Evolutionary conservation across 495 filamentous ascomycete species (phyloP).

Genomic region (Penicillium desertorum): DNA sequence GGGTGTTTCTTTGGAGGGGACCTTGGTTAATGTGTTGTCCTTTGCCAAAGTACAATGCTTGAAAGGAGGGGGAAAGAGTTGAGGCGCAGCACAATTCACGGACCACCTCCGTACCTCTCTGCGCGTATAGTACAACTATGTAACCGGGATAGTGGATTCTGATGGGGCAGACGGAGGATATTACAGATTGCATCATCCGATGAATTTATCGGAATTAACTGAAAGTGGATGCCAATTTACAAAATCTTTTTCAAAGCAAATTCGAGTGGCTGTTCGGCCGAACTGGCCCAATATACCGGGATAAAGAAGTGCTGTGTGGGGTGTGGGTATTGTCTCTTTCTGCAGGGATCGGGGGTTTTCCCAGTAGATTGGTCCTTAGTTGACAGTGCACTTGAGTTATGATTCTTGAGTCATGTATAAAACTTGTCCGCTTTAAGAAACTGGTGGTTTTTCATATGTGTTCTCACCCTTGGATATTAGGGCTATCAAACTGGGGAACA

Average conservation of each 20-base stretch:
- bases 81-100: constrained; percentile 1
- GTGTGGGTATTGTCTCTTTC: constrained; percentile 3
- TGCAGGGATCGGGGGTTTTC: constrained; percentile 6
- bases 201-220: background rate
- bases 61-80: background rate
- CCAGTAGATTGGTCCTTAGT: constrained; percentile 2
- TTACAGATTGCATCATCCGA: background rate
- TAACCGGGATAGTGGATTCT: background rate
- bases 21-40: background rate
- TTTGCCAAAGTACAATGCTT: background rate
- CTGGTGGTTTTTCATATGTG: background rate
- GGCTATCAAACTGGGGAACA: background rate
- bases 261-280: background rate
- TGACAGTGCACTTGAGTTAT: background rate
- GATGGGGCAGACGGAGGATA: constrained; percentile 1
- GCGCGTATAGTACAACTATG: background rate
- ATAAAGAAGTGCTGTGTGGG: background rate
- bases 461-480: background rate
- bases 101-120: background rate
- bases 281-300: background rate
- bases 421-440: constrained; percentile 1
- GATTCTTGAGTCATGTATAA: constrained; percentile 4
- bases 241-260: background rate
- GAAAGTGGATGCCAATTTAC: background rate
- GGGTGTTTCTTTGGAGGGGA: background rate